These are phyloP conservation scores for Fragaria ananassa DNA, from an alignment of 306 rosid genomes.

Conservation along the genomic window DNA sequence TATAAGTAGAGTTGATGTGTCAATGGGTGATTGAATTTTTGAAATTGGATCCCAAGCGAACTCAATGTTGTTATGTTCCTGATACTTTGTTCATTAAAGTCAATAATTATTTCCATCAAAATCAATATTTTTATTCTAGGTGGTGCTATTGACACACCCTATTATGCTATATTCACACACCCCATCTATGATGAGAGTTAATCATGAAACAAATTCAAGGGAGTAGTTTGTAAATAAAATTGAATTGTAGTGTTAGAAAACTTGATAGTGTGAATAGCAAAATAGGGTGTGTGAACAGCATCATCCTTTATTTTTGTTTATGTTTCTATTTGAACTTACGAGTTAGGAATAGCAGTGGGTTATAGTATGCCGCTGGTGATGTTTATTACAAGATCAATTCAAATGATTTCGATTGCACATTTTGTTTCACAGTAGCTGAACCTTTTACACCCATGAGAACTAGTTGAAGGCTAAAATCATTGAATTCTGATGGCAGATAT, in stretches of 20 bases:
- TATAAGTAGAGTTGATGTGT: neutral
- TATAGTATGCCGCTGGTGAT: constrained; percentile 1
- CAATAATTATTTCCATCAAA: neutral
- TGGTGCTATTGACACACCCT: too few species aligned
- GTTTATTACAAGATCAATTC: constrained; percentile 23
- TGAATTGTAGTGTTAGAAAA: too few species aligned
- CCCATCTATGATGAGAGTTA: too few species aligned
- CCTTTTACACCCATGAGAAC: neutral
- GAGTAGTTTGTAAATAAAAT: too few species aligned
- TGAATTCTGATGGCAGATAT: constrained; percentile 69
- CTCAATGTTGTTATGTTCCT: neutral
- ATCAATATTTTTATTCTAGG: neutral
- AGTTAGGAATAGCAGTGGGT: neutral
- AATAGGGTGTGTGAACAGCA: too few species aligned
- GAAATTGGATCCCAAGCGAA: neutral
- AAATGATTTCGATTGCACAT: constrained; percentile 19
- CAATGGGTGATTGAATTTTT: neutral
- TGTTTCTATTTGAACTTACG: neutral
- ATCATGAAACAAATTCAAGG: too few species aligned
- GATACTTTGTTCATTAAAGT: neutral
- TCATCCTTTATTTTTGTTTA: neutral
- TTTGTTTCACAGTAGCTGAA: constrained; percentile 18
- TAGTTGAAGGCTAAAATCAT: constrained; percentile 30
- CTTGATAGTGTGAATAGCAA: too few species aligned
- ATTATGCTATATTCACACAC: too few species aligned